Percentiles rank a stretch among this genome's conserved stretches.
These are phyloP conservation scores for Pseudogymnoascus sp. DNA, from an alignment of 2,329 filamentous ascomycete genomes.

Conservation along the genomic window DNA sequence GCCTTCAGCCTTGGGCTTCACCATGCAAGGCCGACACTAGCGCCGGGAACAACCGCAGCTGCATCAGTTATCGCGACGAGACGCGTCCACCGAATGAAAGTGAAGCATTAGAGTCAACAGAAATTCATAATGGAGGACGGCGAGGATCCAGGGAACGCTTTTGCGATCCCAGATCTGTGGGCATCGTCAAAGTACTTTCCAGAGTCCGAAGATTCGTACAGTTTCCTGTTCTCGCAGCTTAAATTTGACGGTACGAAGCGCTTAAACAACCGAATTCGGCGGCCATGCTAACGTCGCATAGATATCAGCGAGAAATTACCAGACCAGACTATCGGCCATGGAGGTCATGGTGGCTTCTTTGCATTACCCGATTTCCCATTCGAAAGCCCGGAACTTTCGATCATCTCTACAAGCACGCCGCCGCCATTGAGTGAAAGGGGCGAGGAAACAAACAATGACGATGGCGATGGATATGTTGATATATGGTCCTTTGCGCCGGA, in stretches of 20 bases:
- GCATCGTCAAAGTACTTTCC: slow-evolving; percentile 43
- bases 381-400: slow-evolving; percentile 13
- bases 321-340: background rate
- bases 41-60: slow-evolving; percentile 14
- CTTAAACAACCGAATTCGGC: background rate
- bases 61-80: slow-evolving; percentile 8
- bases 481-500: slow-evolving; percentile 42
- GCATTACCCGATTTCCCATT: slow-evolving; percentile 23
- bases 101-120: slow-evolving; percentile 11
- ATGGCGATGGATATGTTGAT: slow-evolving; percentile 24
- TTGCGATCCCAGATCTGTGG: slow-evolving; percentile 57
- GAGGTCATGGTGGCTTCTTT: slow-evolving; percentile 23
- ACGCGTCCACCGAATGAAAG: background rate
- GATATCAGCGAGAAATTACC: slow-evolving; percentile 24
- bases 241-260: slow-evolving; percentile 23
- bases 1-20: slow-evolving; percentile 10
- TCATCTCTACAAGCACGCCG: background rate
- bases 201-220: slow-evolving; percentile 23
- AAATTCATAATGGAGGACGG: slow-evolving; percentile 32
- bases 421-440: slow-evolving; percentile 2
- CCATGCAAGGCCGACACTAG: slow-evolving; percentile 6
- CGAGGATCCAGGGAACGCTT: slow-evolving; percentile 45
- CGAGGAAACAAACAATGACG: slow-evolving; percentile 22
- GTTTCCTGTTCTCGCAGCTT: slow-evolving; percentile 26
- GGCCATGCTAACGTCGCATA: slow-evolving; percentile 12